Conservation (phyloP, 164 flowering plant species). For the Vitis rotundifolia region DNA sequence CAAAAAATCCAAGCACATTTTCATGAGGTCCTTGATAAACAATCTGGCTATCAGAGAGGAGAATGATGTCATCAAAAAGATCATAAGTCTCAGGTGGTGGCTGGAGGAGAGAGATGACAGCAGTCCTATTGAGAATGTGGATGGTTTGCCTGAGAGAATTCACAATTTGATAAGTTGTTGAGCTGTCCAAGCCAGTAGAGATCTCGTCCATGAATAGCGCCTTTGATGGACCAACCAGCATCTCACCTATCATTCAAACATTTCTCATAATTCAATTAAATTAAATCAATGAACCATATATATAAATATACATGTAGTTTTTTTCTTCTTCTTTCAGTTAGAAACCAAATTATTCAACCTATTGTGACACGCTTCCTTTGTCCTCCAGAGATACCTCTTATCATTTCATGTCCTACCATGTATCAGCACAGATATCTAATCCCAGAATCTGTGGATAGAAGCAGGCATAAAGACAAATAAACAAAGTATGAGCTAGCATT, state of each 20-base stretch:
- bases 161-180: constrained; percentile 75
- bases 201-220: constrained; percentile 89
- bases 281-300: too few relatives aligned
- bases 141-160: constrained; percentile 53
- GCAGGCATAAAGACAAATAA: not conserved
- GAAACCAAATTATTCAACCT: constrained; percentile 12
- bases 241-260: constrained; percentile 48
- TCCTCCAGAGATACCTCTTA: constrained; percentile 51
- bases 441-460: constrained; percentile 36
- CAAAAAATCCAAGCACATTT: constrained; percentile 60
- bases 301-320: too few relatives aligned
- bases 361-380: constrained; percentile 47
- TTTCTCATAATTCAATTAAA: too few relatives aligned
- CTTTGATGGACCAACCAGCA: constrained; percentile 79
- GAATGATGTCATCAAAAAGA: constrained; percentile 72
- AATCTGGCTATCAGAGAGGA: constrained; percentile 68
- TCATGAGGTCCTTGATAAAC: constrained; percentile 81
- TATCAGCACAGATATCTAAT: constrained; percentile 44
- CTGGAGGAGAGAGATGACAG: constrained; percentile 76
- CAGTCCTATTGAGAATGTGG: constrained; percentile 63
- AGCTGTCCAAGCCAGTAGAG: constrained; percentile 85
- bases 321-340: too few relatives aligned
- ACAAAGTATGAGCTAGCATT: not conserved
- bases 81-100: constrained; percentile 86
- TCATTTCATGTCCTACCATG: constrained; percentile 44